Evolutionary conservation across 139 green algal species (phyloP), one percentile per base, ranked within the genome.

Genomic region (Coelastrella sp.): DNA sequence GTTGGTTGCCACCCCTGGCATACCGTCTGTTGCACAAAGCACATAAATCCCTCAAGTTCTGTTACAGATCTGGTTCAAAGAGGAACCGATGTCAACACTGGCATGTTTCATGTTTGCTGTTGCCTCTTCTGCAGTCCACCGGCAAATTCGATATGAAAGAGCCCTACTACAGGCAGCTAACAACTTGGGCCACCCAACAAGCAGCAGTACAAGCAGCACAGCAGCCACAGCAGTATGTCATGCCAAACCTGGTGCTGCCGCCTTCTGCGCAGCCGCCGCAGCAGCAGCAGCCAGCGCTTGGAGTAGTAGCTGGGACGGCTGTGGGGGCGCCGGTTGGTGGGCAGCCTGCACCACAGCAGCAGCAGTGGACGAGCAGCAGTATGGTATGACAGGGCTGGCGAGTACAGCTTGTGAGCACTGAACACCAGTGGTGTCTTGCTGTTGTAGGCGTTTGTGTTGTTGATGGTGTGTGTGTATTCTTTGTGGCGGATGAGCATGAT

Each of bases 121-220:
- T 14, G 13, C 11, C 3, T 71, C 3, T 19, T 60, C 85, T 89
- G 85, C 83, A 92, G 91, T 88, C 80, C 3, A 85, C n/a, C 0
- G 96, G 95, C n/a, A 93, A 93, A 71, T 97, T 96, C 60, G 97
- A 99, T 86, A 89, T 99, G 65, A 99, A 99, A 89, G 97, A 99
- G 90, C 97, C 97, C 0, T 98, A 98, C 92, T 99, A 98, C 94
- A 90, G 96, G 78, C 95, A 97, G 88, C 86, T 96, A 4, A 93
- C 77, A n/a, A 59, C 54, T 4, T 86, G 77, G 77, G 65, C 65
- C 3, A 16, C 54, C 64, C 74, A 90, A 22, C 68, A 76, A 76
- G 7, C 66, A 47, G 80, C 80, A 86, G 57, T 23, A 5, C 11
- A 66, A 32, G 74, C 4, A 14, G 10, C 10, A 4, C 77, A 83